Percentiles rank a stretch among this genome's conserved stretches.
These are phyloP conservation scores for Tricladium varicosporioides DNA, from an alignment of 2,329 filamentous ascomycete species.

Conservation along the genomic window DNA sequence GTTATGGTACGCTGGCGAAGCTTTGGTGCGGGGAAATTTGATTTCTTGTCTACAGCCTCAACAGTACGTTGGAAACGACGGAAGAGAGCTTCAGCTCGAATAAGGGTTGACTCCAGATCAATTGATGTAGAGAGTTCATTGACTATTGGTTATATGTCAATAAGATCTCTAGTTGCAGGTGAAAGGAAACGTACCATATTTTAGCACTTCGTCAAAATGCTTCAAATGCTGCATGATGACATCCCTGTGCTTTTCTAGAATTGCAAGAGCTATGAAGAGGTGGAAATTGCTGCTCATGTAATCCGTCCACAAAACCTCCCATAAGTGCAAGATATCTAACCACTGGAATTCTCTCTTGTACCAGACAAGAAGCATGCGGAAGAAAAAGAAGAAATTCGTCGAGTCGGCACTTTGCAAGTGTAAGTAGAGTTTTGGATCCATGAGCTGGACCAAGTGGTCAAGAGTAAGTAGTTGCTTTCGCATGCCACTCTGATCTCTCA, in stretches of 20 bases:
- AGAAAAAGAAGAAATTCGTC: conserved; percentile 99
- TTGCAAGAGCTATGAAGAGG: conserved; percentile 88
- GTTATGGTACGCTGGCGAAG: conserved; percentile 29
- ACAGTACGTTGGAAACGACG: conserved; percentile 83
- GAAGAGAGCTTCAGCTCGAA: conserved; percentile 87
- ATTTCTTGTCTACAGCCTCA: conserved; percentile 88
- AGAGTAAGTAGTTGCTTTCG: conserved; percentile 84
- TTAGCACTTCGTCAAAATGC: conserved; percentile 95
- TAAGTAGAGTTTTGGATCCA: conserved; percentile 91
- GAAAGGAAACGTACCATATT: conserved; percentile 69
- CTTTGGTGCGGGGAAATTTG: conserved; percentile 69
- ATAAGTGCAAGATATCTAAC: conserved; percentile 80
- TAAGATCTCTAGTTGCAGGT: not conserved
- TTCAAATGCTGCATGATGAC: conserved; percentile 93
- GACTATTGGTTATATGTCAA: conserved; percentile 50
- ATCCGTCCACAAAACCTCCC: conserved; percentile 95
- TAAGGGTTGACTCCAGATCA: conserved; percentile 80
- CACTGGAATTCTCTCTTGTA: conserved; percentile 97
- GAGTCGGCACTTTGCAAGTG: conserved; percentile 88
- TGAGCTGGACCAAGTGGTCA: conserved; percentile 92
- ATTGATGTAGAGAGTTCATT: conserved; percentile 95
- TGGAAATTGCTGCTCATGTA: conserved; percentile 87
- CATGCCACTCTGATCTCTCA: conserved; percentile 96
- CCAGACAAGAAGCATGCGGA: conserved; percentile 98
- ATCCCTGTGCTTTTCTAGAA: conserved; percentile 92